Conservation (phyloP, 371 early-diverging fungal genomes). For the Sporodiniella umbellata region DNA sequence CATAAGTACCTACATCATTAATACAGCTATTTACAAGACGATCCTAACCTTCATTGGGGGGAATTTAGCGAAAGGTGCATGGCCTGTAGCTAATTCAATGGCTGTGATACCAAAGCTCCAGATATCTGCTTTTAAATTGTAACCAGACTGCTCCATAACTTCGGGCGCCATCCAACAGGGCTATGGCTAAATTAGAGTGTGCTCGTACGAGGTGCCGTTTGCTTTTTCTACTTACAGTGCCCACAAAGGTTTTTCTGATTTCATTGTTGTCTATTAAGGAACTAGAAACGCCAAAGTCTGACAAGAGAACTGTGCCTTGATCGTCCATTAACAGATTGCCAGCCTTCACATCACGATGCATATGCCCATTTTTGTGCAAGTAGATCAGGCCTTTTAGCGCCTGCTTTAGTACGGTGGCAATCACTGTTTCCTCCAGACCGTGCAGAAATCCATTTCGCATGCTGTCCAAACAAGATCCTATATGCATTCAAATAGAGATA, state of each 20-base stretch:
- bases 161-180: slow-evolving; percentile 93
- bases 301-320: slow-evolving; percentile 77
- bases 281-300: slow-evolving; percentile 88
- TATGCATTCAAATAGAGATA: too few species aligned
- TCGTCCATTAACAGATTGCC: slow-evolving; percentile 84
- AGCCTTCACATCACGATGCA: slow-evolving; percentile 91
- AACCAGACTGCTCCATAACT: slow-evolving; percentile 73
- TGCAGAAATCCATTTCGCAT: slow-evolving; percentile 79
- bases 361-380: slow-evolving; percentile 81
- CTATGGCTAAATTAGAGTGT: neutral
- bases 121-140: slow-evolving; percentile 88
- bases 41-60: slow-evolving; percentile 81
- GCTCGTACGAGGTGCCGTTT: neutral
- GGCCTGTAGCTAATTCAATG: slow-evolving; percentile 86
- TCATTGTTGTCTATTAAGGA: slow-evolving; percentile 75
- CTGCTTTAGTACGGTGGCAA: slow-evolving; percentile 84
- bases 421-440: slow-evolving; percentile 78
- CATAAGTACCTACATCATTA: slow-evolving; percentile 68
- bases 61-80: slow-evolving; percentile 88
- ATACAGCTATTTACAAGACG: neutral
- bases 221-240: slow-evolving; percentile 12
- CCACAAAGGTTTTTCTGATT: slow-evolving; percentile 72
- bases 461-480: slow-evolving; percentile 75
- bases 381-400: slow-evolving; percentile 84
- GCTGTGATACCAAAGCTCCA: slow-evolving; percentile 93